A percentile compares a stretch with the other conserved stretches of the same genome.
Evolutionary conservation across 2,329 filamentous ascomycete genomes (phyloP).

Genomic region (Aspergillus sergii): DNA sequence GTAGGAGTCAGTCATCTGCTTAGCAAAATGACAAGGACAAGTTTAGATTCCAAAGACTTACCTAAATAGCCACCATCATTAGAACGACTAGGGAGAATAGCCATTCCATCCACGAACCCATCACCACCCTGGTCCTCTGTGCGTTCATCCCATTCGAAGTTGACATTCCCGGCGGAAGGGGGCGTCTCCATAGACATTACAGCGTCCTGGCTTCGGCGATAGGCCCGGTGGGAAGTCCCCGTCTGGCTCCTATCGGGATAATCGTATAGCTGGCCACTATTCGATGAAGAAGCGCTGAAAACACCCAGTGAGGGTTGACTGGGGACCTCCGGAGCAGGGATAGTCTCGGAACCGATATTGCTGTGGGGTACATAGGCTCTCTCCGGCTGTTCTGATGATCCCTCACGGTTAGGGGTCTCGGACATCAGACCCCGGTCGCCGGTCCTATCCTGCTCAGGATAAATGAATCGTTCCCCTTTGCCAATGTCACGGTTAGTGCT

Average conservation of each 20-base stretch:
- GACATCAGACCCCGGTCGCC: background rate
- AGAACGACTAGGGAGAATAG: background rate
- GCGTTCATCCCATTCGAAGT: background rate
- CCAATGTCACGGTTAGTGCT: background rate
- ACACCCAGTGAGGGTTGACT: background rate
- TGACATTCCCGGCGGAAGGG: background rate
- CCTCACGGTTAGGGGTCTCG: background rate
- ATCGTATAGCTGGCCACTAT: background rate
- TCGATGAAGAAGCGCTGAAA: background rate
- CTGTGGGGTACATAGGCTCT: background rate
- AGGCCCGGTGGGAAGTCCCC: background rate
- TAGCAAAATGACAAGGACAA: background rate
- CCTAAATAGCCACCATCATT: background rate
- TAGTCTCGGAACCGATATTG: background rate
- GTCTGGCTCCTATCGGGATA: background rate
- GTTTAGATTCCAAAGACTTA: background rate
- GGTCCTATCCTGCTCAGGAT: no score
- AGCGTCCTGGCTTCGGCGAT: background rate
- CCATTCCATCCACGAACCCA: background rate
- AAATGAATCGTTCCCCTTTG: no score
- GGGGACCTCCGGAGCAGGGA: background rate
- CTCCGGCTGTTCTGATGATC: background rate
- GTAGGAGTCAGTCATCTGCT: background rate
- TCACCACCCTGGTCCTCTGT: background rate
- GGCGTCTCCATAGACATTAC: background rate